Base-by-base conservation (phyloP, 176 grass and related monocot species). In the Ampelocalamus luodianensis region DNA sequence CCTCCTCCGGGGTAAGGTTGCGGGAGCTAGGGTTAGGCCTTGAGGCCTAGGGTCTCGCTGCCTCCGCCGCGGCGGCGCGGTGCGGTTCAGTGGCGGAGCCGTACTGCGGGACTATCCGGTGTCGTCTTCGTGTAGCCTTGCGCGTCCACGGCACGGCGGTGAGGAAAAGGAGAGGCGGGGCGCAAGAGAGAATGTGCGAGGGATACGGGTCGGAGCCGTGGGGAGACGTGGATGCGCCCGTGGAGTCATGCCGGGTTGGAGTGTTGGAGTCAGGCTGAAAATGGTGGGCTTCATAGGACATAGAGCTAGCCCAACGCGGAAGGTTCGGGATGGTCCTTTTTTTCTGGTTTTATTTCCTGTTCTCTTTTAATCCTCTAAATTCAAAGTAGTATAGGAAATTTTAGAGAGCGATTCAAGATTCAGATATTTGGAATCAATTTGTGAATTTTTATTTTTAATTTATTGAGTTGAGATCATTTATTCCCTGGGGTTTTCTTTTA, bases 91-190 rank as follows among this genome's bases (percentile, higher is more conserved):
- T 11, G 50, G 71, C 3, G 65, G 54, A 72, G 58, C 67, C 40
- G 58, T 34, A 18, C 53, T 2, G n/a, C 22, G 17, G 67, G 74
- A 65, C 27, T 84, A 79, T 84, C 87, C 24, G 76, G 64, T 81
- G 79, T 66, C 48, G 29, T 11, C 18, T 66, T 23, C 14, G 72
- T 45, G 79, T 71, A 27, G 71, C 38, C 65, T 69, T 8, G 65
- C 38, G 59, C 74, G 84, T 79, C 59, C 79, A 68, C 84, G 89
- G 79, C 85, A 29, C 29, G 29, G 29, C 29, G 85, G 71, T 24
- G 82, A 71, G 70, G n/a, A 16, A 74, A 79, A 86, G 72, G 78
- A 45, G 77, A 62, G 62, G 49, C 54, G 71, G 24, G 64, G 69
- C 82, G 50, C 82, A 59, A n/a, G 43, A 61, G 69, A 13, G 43